Base-by-base conservation (phyloP, 2,329 filamentous ascomycete species). In the Diaporthe helianthi region DNA sequence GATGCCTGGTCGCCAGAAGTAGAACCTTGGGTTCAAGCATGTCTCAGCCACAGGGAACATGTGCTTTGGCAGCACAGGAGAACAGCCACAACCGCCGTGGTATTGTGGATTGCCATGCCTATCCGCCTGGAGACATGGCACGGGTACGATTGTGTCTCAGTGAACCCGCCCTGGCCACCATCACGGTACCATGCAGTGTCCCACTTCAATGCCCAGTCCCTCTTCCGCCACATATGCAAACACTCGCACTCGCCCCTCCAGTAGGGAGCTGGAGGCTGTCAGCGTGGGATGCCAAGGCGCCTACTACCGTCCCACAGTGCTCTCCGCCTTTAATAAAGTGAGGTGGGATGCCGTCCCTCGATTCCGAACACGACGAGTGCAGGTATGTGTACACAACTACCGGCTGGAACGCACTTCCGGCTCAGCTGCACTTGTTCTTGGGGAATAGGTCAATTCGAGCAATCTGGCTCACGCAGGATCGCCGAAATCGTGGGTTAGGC, bases 1-100 rank as follows among this genome's bases (percentile, higher is more conserved):
- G 44, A 31, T 49, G 29, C 44, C 58, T 55, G 29, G 17, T 24
- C 9, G 31, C 41, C 29, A 65, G 49, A 61, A 65, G 38, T 36
- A 51, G 26, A 33, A 31, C 24, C 53, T 49, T 49, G 36, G 60
- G 61, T 69, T 33, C 52, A 54, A 67, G 61, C 67, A 67, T 69
- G 69, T 71, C 67, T 71, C 69, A 71, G 69, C 67, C 67, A 66
- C 69, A 63, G 47, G 51, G 49, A 29, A 49, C 19, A 29, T 15
- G 24, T 31, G 22, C 17, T 29, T 61, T 29, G 46, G n/a, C 41
- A 41, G 19, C 19, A 38, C 41, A 33, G 17, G 52, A 47, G 24
- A 38, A 12, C 26, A 29, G 33, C 33, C 17, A 29, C 52, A 47
- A 10, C 64, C 36, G 26, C 26, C 26, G 26, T 55, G 22, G 41